These are phyloP conservation scores for Recurvomyces mirabilis DNA, from an alignment of 495 filamentous ascomycete species.

Conservation along the genomic window DNA sequence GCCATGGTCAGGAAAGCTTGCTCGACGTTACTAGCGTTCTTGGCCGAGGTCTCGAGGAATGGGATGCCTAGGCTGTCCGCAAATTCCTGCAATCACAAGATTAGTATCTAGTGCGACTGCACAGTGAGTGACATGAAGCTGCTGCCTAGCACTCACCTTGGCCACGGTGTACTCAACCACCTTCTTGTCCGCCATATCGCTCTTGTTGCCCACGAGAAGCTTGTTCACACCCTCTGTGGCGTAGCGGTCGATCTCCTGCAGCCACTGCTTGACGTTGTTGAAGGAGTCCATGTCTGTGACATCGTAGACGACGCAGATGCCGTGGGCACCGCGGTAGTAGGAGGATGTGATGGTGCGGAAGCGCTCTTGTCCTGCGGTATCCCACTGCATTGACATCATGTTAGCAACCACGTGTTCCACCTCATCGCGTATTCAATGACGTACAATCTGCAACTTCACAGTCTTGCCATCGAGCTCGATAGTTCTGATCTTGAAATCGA, in stretches of 20 bases:
- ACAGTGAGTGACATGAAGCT: too few species aligned
- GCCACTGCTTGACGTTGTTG: slow-evolving; percentile 99
- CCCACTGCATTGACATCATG: too few species aligned
- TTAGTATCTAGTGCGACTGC: neutral
- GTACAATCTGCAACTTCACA: slow-evolving; percentile 97
- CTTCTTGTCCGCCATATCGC: slow-evolving; percentile 99
- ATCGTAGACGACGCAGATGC: slow-evolving; percentile 99
- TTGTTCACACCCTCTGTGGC: slow-evolving; percentile 99
- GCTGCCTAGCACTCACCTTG: slow-evolving; percentile 73
- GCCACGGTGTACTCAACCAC: slow-evolving; percentile 98
- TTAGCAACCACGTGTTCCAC: too few species aligned
- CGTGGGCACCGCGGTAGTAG: slow-evolving; percentile 97
- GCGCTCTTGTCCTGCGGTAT: slow-evolving; percentile 96
- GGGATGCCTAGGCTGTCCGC: slow-evolving; percentile 97
- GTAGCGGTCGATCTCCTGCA: slow-evolving; percentile 98
- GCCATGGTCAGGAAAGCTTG: slow-evolving; percentile 99
- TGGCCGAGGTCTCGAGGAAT: slow-evolving; percentile 98
- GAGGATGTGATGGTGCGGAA: slow-evolving; percentile 99
- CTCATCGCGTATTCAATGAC: too few species aligned
- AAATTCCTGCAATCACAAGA: slow-evolving; percentile 59
- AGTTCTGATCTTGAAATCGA: slow-evolving; percentile 99
- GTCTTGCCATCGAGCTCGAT: slow-evolving; percentile 99
- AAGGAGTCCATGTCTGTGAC: slow-evolving; percentile 99
- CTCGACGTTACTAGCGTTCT: slow-evolving; percentile 98
- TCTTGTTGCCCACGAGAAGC: slow-evolving; percentile 98